Conservation (phyloP, 441 rosid genomes). For the Heliophila coronopifolia region DNA sequence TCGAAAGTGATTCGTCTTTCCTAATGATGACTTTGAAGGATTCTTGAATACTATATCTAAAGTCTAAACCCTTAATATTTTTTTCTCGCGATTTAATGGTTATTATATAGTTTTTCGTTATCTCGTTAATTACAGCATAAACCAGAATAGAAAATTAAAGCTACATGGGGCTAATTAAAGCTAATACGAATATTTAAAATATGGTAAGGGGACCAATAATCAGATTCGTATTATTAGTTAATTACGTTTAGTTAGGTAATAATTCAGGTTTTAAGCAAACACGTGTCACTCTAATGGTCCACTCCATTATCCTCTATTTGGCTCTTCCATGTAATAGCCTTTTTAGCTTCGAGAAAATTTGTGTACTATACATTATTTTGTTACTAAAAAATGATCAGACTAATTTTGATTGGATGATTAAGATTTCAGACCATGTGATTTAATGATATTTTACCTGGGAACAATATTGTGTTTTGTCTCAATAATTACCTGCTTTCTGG, state of each 20-base stretch:
- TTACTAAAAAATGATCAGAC: background rate
- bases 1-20: too few relatives aligned
- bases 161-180: conserved; percentile 22
- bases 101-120: too few relatives aligned
- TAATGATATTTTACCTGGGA: conserved; percentile 24
- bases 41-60: too few relatives aligned
- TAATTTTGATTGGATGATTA: conserved; percentile 23
- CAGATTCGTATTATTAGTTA: conserved; percentile 17
- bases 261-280: conserved; percentile 17
- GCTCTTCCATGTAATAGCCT: conserved; percentile 31
- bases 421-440: conserved; percentile 29
- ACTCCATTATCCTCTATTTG: conserved; percentile 1
- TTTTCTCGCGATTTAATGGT: too few relatives aligned
- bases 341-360: conserved; percentile 18
- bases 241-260: conserved; percentile 25
- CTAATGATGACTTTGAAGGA: too few relatives aligned
- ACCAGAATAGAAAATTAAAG: conserved; percentile 22
- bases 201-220: conserved; percentile 26
- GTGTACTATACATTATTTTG: conserved; percentile 21
- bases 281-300: conserved; percentile 28
- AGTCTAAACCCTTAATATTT: too few relatives aligned
- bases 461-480: conserved; percentile 25
- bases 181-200: conserved; percentile 25
- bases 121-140: conserved; percentile 16
- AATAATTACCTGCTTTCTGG: conserved; percentile 18